Evolutionary conservation across 179 eudicot species (phyloP).

Genomic region (Silene coronaria): DNA sequence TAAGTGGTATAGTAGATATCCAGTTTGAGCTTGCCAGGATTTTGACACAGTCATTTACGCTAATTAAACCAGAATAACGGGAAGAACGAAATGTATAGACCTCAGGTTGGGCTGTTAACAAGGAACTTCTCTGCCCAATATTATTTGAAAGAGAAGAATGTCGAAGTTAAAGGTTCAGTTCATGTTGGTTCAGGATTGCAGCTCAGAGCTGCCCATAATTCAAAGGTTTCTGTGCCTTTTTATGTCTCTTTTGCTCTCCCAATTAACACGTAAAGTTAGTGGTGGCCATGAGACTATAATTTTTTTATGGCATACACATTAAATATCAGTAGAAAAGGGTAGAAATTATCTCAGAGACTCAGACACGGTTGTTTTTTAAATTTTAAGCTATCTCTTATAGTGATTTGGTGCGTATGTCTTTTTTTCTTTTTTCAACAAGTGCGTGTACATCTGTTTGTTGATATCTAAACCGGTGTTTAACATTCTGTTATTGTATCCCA

Average conservation of each 20-base stretch:
- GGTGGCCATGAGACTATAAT: background rate
- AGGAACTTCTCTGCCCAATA: slow-evolving; percentile 55
- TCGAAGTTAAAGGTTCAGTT: slow-evolving; percentile 42
- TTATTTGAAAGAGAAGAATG: slow-evolving; percentile 53
- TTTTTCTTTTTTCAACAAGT: background rate
- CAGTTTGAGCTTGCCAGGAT: slow-evolving; percentile 2
- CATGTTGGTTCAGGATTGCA: slow-evolving; percentile 50
- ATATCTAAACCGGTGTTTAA: background rate
- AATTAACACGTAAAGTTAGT: background rate
- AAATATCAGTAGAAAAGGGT: background rate
- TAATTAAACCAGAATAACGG: slow-evolving; percentile 52
- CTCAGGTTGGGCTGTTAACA: slow-evolving; percentile 50
- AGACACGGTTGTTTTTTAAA: background rate
- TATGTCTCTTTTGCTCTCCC: slow-evolving; percentile 13
- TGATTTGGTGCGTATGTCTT: background rate
- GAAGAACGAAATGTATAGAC: slow-evolving; percentile 48
- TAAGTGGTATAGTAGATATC: slow-evolving; percentile 12
- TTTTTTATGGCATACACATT: background rate
- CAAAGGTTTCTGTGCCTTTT: slow-evolving; percentile 49
- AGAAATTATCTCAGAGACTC: background rate
- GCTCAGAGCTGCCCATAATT: slow-evolving; percentile 56
- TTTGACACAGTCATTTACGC: slow-evolving; percentile 29
- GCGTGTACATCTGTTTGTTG: background rate
- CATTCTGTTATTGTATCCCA: background rate
- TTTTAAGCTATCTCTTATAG: background rate